Conservation (phyloP, 768 basidiomycete genomes). For the Tremella mesenterica region DNA sequence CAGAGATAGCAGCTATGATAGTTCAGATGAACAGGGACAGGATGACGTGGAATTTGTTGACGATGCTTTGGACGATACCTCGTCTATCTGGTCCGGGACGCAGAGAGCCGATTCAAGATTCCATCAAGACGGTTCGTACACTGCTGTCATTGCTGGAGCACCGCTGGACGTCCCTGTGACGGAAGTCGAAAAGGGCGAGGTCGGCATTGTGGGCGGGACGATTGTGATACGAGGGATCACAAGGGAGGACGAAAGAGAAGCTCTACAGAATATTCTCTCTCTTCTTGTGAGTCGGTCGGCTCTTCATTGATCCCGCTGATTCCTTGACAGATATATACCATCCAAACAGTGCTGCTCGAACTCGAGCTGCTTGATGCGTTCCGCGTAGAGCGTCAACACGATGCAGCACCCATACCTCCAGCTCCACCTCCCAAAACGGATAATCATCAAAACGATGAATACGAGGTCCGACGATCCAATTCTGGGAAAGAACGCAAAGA, state of each 20-base stretch:
- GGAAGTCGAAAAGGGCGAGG: conserved; percentile 2
- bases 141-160: conserved; percentile 10
- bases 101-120: conserved; percentile 3
- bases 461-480: conserved; percentile 4
- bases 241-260: conserved; percentile 12
- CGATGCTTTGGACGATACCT: background rate
- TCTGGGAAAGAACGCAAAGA: conserved; percentile 10
- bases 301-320: background rate
- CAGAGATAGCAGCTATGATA: background rate
- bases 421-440: background rate
- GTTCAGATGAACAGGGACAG: background rate
- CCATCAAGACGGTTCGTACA: background rate
- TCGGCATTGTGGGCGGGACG: conserved; percentile 30
- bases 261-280: conserved; percentile 18
- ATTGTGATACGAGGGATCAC: conserved; percentile 20
- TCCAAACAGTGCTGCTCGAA: conserved; percentile 29
- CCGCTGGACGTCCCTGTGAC: conserved; percentile 18
- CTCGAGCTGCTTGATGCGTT: conserved; percentile 29
- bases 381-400: conserved; percentile 24
- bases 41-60: background rate
- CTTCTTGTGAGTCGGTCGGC: conserved; percentile 19
- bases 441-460: background rate
- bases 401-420: conserved; percentile 15
- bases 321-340: conserved; percentile 22
- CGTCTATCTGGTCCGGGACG: conserved; percentile 20